Conservation (phyloP, 169 alveolate genomes). For the Perkinsus chesapeaki region DNA sequence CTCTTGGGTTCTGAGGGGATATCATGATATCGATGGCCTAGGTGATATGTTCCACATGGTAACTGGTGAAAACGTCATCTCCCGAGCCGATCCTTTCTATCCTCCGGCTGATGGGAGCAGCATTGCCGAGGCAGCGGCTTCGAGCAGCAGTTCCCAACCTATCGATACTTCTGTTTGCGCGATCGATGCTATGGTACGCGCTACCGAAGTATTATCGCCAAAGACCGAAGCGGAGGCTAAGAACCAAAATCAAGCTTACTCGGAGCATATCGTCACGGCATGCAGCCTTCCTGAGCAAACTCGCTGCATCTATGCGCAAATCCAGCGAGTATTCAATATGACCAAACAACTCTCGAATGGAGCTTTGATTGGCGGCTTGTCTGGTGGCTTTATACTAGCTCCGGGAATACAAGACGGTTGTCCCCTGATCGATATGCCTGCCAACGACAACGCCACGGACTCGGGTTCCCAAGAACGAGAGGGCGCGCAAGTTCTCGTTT, state of each 20-base stretch:
- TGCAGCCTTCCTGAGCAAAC: not conserved
- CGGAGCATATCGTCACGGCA: not conserved
- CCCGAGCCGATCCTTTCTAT: not conserved
- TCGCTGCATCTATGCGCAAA: not conserved
- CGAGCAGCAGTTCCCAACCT: not conserved
- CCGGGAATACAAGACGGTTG: not conserved
- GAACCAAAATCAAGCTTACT: not conserved
- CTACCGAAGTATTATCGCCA: too few relatives aligned
- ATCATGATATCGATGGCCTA: not conserved
- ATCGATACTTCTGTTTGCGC: not conserved
- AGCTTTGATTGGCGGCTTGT: not conserved
- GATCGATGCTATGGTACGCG: not conserved
- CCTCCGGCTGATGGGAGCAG: too few relatives aligned
- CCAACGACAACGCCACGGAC: not conserved
- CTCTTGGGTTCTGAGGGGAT: not conserved
- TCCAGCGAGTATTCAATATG: not conserved
- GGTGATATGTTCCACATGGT: not conserved
- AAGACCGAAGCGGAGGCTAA: not conserved
- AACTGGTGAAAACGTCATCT: not conserved
- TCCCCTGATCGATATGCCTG: not conserved
- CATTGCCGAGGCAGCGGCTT: too few relatives aligned
- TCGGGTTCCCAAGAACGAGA: not conserved
- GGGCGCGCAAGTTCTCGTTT: not conserved
- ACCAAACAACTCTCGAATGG: not conserved
- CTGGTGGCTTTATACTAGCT: not conserved